Evolutionary conservation across 225 moss, liverwort and hornwort genomes (phyloP).

Genomic region (Sphagnum tenellum): DNA sequence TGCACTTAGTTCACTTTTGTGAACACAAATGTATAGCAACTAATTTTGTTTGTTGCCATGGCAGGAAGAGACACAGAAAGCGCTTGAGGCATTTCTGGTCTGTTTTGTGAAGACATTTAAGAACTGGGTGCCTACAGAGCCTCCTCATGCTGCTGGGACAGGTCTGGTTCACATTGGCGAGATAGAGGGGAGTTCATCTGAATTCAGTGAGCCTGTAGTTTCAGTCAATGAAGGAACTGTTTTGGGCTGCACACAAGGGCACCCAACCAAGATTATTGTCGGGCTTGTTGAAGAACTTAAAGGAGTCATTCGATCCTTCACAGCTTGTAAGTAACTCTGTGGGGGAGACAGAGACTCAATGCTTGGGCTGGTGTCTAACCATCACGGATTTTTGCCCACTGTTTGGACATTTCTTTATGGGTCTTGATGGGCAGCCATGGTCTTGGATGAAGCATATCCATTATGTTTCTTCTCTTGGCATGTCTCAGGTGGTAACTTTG

Average conservation of each 20-base stretch:
- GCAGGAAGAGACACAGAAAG: slow-evolving; percentile 73
- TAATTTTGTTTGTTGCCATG: neutral
- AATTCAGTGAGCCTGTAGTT: slow-evolving; percentile 10
- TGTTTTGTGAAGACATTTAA: slow-evolving; percentile 49
- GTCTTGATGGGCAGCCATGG: too few species aligned
- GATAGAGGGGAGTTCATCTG: slow-evolving; percentile 16
- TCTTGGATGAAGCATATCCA: too few species aligned
- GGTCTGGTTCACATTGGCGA: slow-evolving; percentile 11
- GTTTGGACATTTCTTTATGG: too few species aligned
- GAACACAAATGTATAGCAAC: neutral
- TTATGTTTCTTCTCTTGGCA: too few species aligned
- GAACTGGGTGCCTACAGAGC: slow-evolving; percentile 40
- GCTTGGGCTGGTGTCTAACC: too few species aligned
- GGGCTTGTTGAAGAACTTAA: slow-evolving; percentile 62
- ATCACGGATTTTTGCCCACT: too few species aligned
- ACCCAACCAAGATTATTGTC: slow-evolving; percentile 60
- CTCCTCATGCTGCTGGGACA: slow-evolving; percentile 18
- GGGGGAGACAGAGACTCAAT: too few species aligned
- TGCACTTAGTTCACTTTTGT: neutral
- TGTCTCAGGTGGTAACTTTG: too few species aligned
- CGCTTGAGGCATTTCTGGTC: slow-evolving; percentile 44
- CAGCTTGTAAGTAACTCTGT: slow-evolving; percentile 41
- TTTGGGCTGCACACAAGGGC: slow-evolving; percentile 50
- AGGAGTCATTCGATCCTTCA: slow-evolving; percentile 38
- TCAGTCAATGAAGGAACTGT: slow-evolving; percentile 14